These are phyloP conservation scores for Penicillium sp. DNA, from an alignment of 2,329 filamentous ascomycete genomes.

Conservation along the genomic window DNA sequence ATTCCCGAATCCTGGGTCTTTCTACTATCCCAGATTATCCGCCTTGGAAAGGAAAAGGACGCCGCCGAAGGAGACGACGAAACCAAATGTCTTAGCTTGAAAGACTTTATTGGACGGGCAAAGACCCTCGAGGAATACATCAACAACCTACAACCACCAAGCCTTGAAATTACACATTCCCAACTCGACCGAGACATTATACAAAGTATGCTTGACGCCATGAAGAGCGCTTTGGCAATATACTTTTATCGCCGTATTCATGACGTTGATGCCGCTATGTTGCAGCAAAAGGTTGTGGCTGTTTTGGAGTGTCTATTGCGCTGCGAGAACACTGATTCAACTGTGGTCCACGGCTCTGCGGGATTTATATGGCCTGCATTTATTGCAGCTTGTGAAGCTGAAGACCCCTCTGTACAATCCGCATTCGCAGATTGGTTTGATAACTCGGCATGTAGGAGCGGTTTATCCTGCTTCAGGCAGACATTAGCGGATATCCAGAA, in stretches of 20 bases:
- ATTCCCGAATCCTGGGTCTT: conserved; percentile 47
- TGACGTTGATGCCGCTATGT: conserved; percentile 42
- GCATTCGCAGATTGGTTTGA: conserved; percentile 39
- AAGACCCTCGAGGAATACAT: conserved; percentile 36
- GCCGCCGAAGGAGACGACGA: conserved; percentile 22
- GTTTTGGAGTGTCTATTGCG: conserved; percentile 42
- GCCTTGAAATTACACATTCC: conserved; percentile 13
- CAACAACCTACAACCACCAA: conserved; percentile 12
- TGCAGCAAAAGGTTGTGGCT: conserved; percentile 41
- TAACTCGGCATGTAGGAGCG: conserved; percentile 28
- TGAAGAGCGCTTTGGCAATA: conserved; percentile 47
- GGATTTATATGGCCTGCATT: conserved; percentile 49
- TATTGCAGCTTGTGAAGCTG: conserved; percentile 47
- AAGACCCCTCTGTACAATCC: conserved; percentile 37
- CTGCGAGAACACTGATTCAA: conserved; percentile 33
- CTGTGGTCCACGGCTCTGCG: conserved; percentile 37
- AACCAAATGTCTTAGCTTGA: conserved; percentile 17
- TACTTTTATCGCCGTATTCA: conserved; percentile 51
- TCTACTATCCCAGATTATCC: conserved; percentile 45
- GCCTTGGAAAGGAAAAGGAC: conserved; percentile 47
- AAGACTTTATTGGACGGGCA: conserved; percentile 35
- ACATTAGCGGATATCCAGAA: conserved; percentile 26
- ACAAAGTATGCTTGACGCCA: conserved; percentile 38
- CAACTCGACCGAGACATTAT: conserved; percentile 20
- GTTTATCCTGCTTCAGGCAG: conserved; percentile 33